phyloP scores from a whole-genome alignment of 192 early-diverging fungal genomes.

The Linnemannia zychae region DNA sequence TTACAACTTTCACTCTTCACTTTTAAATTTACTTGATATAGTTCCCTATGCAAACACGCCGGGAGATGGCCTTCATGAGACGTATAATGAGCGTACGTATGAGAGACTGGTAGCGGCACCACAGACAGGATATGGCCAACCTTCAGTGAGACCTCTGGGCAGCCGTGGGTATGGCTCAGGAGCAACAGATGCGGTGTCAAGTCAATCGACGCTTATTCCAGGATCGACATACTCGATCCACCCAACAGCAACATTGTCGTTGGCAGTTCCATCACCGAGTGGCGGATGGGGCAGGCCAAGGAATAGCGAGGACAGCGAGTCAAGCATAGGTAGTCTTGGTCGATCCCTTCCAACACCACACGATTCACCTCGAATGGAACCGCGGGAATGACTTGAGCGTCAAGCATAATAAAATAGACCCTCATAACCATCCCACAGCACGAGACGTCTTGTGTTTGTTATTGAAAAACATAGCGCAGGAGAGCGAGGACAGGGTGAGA shows the following conservation, averaged over 20 bases:
- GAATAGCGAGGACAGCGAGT: constrained; percentile 27
- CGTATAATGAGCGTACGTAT: constrained; percentile 30
- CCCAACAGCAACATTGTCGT: neutral
- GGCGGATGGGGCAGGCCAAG: neutral
- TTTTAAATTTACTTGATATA: neutral
- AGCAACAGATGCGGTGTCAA: constrained; percentile 10
- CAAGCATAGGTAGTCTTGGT: constrained; percentile 29
- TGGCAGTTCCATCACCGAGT: neutral
- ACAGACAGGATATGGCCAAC: constrained; percentile 3
- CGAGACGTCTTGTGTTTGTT: neutral
- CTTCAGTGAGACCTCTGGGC: neutral
- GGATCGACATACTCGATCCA: neutral
- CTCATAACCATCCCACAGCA: neutral
- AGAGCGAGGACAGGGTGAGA: neutral
- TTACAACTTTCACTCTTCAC: neutral
- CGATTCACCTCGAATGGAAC: constrained; percentile 28
- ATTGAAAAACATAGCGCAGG: too few species aligned
- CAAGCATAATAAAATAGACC: neutral
- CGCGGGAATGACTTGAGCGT: neutral
- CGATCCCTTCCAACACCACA: constrained; percentile 47
- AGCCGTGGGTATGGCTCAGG: neutral
- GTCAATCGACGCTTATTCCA: constrained; percentile 21
- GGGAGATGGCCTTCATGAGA: constrained; percentile 45
- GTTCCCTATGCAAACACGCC: constrained; percentile 43
- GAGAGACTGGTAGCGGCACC: constrained; percentile 2